phyloP scores from a whole-genome alignment of 1,284 basidiomycete genomes.

The Leccinum fuscescens region DNA sequence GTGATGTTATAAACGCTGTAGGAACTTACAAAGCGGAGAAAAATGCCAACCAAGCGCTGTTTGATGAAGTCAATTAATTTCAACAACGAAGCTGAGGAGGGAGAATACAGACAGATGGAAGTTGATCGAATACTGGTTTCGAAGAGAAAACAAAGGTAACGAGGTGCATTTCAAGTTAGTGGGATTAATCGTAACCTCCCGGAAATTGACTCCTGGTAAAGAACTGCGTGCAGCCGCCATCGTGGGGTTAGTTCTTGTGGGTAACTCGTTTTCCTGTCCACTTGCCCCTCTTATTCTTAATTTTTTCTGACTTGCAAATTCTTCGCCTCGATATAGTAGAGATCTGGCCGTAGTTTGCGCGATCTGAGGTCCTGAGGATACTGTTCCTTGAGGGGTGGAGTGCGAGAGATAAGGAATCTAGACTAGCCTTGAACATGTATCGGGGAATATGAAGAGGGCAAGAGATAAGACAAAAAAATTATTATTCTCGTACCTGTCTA shows the following conservation, averaged over 20 bases:
- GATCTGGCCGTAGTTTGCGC: neutral
- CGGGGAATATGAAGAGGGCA: neutral
- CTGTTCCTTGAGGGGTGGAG: neutral
- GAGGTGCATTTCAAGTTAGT: constrained; percentile 56
- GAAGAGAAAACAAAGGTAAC: constrained; percentile 52
- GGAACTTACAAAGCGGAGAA: constrained; percentile 41
- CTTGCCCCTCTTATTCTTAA: neutral
- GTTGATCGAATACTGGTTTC: constrained; percentile 50
- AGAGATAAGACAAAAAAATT: neutral
- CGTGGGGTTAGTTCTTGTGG: neutral
- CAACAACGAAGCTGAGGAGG: neutral
- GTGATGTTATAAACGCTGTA: neutral
- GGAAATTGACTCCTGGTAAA: constrained; percentile 9
- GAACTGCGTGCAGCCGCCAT: constrained; percentile 7
- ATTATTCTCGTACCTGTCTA: neutral
- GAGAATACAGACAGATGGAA: constrained; percentile 45
- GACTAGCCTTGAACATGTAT: neutral
- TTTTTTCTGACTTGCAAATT: neutral
- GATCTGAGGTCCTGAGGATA: neutral
- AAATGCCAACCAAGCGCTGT: constrained; percentile 47
- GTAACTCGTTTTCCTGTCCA: neutral
- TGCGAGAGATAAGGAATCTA: neutral
- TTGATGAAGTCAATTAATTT: neutral
- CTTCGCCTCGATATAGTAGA: neutral
- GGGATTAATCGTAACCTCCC: constrained; percentile 43